These are phyloP conservation scores for Erythrobasidium hasegawianum DNA, from an alignment of 1,284 basidiomycete genomes.

Conservation along the genomic window DNA sequence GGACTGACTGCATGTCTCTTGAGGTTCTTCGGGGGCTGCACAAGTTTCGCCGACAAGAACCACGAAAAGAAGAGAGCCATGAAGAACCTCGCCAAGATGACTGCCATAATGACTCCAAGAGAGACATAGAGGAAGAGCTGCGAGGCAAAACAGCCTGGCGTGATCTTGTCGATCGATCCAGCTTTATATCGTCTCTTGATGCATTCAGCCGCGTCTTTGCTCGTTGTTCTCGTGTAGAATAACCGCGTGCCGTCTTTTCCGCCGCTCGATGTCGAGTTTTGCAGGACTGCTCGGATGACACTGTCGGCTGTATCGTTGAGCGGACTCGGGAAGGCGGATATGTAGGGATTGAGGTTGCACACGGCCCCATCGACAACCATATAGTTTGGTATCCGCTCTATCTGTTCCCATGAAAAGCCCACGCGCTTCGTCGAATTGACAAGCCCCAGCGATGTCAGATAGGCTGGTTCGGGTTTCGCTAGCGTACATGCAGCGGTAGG, in stretches of 20 bases:
- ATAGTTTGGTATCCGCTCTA: conserved; percentile 64
- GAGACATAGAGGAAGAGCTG: conserved; percentile 86
- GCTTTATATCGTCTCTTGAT: conserved; percentile 79
- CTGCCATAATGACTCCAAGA: conserved; percentile 81
- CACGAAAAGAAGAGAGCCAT: conserved; percentile 98
- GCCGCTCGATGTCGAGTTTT: conserved; percentile 53
- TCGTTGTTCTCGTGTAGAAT: conserved; percentile 68
- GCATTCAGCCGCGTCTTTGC: conserved; percentile 69
- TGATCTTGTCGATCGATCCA: conserved; percentile 93
- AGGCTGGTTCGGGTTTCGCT: conserved; percentile 38
- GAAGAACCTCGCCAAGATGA: conserved; percentile 84
- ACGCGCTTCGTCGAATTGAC: conserved; percentile 63
- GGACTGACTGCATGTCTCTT: conserved; percentile 77
- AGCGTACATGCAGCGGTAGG: conserved; percentile 59
- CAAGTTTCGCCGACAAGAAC: conserved; percentile 79
- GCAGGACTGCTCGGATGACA: conserved; percentile 68
- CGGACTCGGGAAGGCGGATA: conserved; percentile 65
- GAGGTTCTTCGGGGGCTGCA: conserved; percentile 68
- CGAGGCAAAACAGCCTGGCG: conserved; percentile 91
- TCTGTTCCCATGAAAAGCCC: conserved; percentile 85
- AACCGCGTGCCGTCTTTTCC: conserved; percentile 86
- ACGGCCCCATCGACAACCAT: conserved; percentile 90
- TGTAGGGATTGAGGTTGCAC: conserved; percentile 86
- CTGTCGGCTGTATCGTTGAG: conserved; percentile 76
- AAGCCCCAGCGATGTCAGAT: conserved; percentile 57